These are phyloP conservation scores for Pyrenophora teres DNA, from an alignment of 2,329 filamentous ascomycete species.

Conservation along the genomic window DNA sequence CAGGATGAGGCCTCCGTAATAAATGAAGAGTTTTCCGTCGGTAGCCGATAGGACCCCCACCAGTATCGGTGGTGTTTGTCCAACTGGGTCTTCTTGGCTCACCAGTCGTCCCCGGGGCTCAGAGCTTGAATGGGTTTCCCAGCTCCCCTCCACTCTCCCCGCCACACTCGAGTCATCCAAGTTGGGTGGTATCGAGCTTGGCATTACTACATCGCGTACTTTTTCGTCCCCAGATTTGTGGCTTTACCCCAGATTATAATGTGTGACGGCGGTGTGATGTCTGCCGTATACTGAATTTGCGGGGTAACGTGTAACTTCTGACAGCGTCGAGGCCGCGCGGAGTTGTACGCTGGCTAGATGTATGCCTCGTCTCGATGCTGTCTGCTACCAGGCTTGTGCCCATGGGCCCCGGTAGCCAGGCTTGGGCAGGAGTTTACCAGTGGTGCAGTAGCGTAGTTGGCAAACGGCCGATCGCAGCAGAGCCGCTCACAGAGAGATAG, in stretches of 20 bases:
- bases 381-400: not conserved
- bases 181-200: slow-evolving; percentile 2
- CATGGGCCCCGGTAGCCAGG: not conserved
- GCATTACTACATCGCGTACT: slow-evolving; percentile 14
- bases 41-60: no score
- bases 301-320: not conserved
- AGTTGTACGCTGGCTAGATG: not conserved
- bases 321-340: not conserved
- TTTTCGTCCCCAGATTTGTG: slow-evolving; percentile 4
- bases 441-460: slow-evolving; percentile 7
- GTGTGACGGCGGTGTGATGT: not conserved
- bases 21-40: no score
- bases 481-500: slow-evolving; percentile 6
- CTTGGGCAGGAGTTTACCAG: not conserved
- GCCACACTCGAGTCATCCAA: no score
- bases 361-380: slow-evolving; percentile 3
- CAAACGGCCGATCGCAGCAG: slow-evolving; percentile 6
- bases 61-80: no score
- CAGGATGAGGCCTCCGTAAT: no score
- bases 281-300: not conserved
- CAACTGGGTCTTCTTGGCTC: no score
- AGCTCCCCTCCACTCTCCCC: no score
- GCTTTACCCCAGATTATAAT: slow-evolving; percentile 9
- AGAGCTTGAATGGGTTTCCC: no score
- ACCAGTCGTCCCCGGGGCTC: no score